Evolutionary conservation across 306 rosid genomes (phyloP).

Genomic region (Quercus engelmannii): DNA sequence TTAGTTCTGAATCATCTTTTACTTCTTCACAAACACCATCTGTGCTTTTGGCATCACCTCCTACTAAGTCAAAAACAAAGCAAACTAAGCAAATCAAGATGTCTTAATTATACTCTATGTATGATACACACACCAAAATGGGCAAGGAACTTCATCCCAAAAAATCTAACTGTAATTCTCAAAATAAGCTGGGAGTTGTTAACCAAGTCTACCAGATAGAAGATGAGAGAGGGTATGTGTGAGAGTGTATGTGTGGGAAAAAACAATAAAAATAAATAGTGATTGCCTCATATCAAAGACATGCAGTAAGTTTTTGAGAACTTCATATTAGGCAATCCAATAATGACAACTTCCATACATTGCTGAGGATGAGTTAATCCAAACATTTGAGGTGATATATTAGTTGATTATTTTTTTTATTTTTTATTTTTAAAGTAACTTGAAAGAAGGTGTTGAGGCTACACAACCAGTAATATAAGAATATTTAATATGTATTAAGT

Average conservation of each 20-base stretch:
- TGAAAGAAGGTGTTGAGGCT: not conserved
- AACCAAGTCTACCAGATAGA: too few relatives aligned
- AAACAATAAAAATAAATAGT: not conserved
- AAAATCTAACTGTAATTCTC: too few relatives aligned
- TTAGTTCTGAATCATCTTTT: constrained; percentile 49
- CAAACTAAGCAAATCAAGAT: not conserved
- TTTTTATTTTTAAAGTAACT: not conserved
- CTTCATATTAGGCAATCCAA: not conserved
- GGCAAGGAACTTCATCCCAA: too few relatives aligned
- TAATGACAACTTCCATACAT: not conserved
- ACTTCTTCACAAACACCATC: constrained; percentile 42
- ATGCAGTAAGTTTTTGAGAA: not conserved
- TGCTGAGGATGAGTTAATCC: not conserved
- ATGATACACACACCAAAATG: too few relatives aligned
- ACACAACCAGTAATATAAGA: not conserved
- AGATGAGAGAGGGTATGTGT: too few relatives aligned
- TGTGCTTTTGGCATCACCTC: constrained; percentile 34
- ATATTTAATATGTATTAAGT: not conserved
- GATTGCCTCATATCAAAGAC: not conserved
- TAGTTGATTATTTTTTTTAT: not conserved
- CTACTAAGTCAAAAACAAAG: constrained; percentile 20
- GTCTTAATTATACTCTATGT: not conserved
- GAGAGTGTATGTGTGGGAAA: too few relatives aligned
- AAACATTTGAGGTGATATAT: not conserved
- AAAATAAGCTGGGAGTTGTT: too few relatives aligned